Base-by-base conservation (phyloP, 2,329 filamentous ascomycete species). In the Setomelanomma holmii region DNA sequence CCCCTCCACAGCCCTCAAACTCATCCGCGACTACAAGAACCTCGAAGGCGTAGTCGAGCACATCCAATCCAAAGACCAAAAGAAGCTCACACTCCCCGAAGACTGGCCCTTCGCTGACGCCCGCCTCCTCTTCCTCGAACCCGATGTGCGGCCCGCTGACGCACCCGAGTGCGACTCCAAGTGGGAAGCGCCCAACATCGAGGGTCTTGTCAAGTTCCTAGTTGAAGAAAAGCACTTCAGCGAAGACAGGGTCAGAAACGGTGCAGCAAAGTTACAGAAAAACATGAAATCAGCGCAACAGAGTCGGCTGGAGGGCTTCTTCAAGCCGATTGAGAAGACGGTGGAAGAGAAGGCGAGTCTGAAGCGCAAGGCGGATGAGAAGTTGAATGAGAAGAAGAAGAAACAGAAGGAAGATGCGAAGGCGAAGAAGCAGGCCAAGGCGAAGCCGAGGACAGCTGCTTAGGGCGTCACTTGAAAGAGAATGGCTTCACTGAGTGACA, bases 51-150 rank as follows among this genome's bases (percentile, higher is more conserved):
- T 99, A 1, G 87, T 98, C 38, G 90, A 91, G 56, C 89, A 96
- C 61, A 80, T 93, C 69, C 87, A 86, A 34, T 80, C 86, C 11
- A 30, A 30, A 30, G 91, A 90, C 74, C 82, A 87, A 60, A 96
- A 95, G 71, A 52, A 57, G 40, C 96, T 89, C 76, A 84, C 83
- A 0, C 81, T 99, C 11, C 95, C 95, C 0, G 93, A 96, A n/a
- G 91, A 97, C 78, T 99, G 95, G 93, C 95, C 95, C 0, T 99
- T 89, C 75, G 82, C 89, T 64, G 93, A 99, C 67, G 96, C 95
- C 6, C 90, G 96, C 35, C 86, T 92, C 16, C 86, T 99, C 22
- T 98, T 99, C 80, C 88, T 96, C 71, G 83, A 93, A 64, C 95
- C 95, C 0, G 92, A 98, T 64, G 93, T 99, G 21, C 88, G 89